Evolutionary conservation across 805 yeast species (phyloP), one percentile per base, ranked within the genome.

Genomic region (Barnettozyma populi): DNA sequence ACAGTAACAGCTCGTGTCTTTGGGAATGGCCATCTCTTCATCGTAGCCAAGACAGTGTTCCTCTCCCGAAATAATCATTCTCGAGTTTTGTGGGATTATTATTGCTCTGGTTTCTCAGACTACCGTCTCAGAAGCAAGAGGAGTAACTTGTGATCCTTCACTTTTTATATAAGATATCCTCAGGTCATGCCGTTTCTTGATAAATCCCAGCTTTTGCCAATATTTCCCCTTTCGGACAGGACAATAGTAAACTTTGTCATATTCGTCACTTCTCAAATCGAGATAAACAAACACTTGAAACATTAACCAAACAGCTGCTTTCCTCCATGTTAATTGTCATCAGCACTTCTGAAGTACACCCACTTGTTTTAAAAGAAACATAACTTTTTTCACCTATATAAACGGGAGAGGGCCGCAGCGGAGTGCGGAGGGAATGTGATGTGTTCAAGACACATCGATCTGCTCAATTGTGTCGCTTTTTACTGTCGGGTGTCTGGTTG

Each of bases 1-100:
- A 45, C 63, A 60, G 32, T 54, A 56, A 36, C 63, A 60, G 25
- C 35, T 24, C 1, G 50, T 43, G 31, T 59, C 62, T 18, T 29
- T 45, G 1, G 53, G 47, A 6, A 39, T 32, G n/a, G 37, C 50
- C 27, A 23, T 23, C 9, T 40, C 44, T 9, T 39, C 38, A 39
- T 24, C 42, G 14, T 37, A 34, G 2, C 35, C 38, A 29, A 21
- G 25, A 5, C 18, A 14, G 20, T 27, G 25, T 32, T 41, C 13
- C 19, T 24, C 31, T 23, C 38, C 25, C 16, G 25, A 16, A n/a
- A 3, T 27, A 7, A 18, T 25, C 32, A 25, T 39, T 39, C 7
- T 6, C 16, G 16, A 21, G 16, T n/a, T 2, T 13, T 23, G 25
- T 23, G 25, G 8, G n/a, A n/a, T n/a, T 14, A 24, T 14, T 16